Evolutionary conservation across 768 basidiomycete species (phyloP).

Genomic region (Boletus speciosus): DNA sequence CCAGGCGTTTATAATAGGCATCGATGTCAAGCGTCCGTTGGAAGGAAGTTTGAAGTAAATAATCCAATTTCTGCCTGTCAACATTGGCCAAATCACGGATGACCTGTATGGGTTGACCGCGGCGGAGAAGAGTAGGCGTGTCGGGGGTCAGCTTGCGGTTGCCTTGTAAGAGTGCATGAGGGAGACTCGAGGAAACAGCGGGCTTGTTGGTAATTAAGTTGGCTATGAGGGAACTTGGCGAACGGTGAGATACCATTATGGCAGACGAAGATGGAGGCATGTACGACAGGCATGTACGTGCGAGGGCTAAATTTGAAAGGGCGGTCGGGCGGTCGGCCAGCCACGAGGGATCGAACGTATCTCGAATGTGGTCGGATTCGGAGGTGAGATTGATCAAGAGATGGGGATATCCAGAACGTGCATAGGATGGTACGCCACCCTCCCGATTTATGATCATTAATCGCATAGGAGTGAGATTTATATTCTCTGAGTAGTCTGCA

Average conservation of each 20-base stretch:
- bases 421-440: conserved; percentile 97
- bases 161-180: conserved; percentile 87
- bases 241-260: conserved; percentile 96
- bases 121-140: conserved; percentile 90
- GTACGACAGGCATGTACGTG: conserved; percentile 80
- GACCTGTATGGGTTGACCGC: conserved; percentile 84
- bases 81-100: conserved; percentile 66
- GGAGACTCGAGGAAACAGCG: conserved; percentile 90
- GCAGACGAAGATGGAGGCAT: conserved; percentile 95
- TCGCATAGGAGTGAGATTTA: conserved; percentile 89
- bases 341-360: conserved; percentile 84
- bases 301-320: conserved; percentile 79
- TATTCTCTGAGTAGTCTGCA: conserved; percentile 44
- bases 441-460: conserved; percentile 97
- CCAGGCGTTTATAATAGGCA: conserved; percentile 77
- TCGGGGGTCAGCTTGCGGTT: conserved; percentile 82
- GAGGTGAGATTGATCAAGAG: conserved; percentile 91
- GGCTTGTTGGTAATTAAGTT: conserved; percentile 99
- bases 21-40: conserved; percentile 63
- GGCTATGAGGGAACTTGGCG: conserved; percentile 90
- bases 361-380: conserved; percentile 79
- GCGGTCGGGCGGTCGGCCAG: conserved; percentile 74
- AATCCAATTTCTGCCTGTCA: conserved; percentile 69
- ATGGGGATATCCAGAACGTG: conserved; percentile 91
- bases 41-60: conserved; percentile 88